Conservation (phyloP, 148 eudicot genomes). For the Tetragonia tetragonoides region DNA sequence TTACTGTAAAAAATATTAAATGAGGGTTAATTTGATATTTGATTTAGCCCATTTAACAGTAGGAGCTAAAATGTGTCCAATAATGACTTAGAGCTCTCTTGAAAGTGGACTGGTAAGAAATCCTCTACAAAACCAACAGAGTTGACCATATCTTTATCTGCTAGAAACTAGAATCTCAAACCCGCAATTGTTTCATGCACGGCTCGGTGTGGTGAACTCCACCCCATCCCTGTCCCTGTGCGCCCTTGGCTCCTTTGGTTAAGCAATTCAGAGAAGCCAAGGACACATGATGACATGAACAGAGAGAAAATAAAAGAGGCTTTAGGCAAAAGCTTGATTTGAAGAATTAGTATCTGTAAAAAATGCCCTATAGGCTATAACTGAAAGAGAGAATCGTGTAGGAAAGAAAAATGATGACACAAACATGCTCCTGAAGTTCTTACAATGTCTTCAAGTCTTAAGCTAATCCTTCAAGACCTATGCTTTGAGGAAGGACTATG, state of each 20-base stretch:
- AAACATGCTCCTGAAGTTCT: neutral
- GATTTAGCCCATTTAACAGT: neutral
- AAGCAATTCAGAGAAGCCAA: neutral
- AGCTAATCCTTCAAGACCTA: neutral
- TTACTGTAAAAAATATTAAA: neutral
- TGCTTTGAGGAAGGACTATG: neutral
- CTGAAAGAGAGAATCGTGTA: neutral
- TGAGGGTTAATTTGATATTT: neutral
- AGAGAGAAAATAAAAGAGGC: neutral
- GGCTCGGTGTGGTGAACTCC: neutral
- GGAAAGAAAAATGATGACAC: neutral
- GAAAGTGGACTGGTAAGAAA: neutral
- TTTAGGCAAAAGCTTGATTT: neutral
- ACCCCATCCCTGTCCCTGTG: too few species aligned
- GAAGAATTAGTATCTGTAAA: neutral
- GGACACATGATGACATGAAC: neutral
- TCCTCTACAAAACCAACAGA: neutral
- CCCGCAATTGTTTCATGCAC: neutral
- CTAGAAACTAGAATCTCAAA: neutral
- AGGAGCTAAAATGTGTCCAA: neutral
- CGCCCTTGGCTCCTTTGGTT: neutral
- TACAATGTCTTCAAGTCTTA: neutral
- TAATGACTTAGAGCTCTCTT: neutral
- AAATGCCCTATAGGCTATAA: neutral
- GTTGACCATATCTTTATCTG: neutral